Evolutionary conservation across 176 grass and related monocot species (phyloP), one percentile per base, ranked within the genome.

Genomic region (Phoenix dactylifera): DNA sequence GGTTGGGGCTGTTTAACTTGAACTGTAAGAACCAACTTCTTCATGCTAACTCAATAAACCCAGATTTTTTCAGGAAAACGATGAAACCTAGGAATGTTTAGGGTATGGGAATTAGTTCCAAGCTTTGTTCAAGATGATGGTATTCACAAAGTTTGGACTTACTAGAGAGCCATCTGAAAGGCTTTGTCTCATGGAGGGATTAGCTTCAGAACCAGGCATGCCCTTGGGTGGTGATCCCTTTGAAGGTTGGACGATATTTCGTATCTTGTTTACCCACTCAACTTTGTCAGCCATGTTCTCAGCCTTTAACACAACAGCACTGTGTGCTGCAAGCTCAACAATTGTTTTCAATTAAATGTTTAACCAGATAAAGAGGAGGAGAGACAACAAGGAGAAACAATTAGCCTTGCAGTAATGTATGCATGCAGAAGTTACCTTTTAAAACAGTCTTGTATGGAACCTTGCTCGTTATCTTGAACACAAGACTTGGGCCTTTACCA

Each of bases 361-460:
- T 7, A 44, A 44, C 7, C 35, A 44, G 35, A 44, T 3, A 44
- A 32, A 29, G n/a, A 67, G 14, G 63, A 39, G 20, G n/a, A 20
- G 32, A 39, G 17, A 53, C 26, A 28, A 28, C 26, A 28, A 30
- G 28, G 16, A 76, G 35, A 39, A 63, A 60, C 60, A 16, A 53
- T 16, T 2, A 53, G 23, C 10, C 39, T 44, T 14, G 10, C 10
- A 44, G 35, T 44, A 44, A 44, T 44, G 35, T 14, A 44, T 44
- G 35, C 9, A 12, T 9, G 35, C 7, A 44, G 35, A 49, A 75
- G 16, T 51, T 86, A 95, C 90, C 83, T 85, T 95, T 95, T 51
- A 95, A 71, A 62, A 95, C 82, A 74, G 83, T 89, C 83, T 89
- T 95, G 55, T 95, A 89, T 32, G 82, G 65, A 75, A 89, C 35